These are phyloP conservation scores for Amesomyces nigricolor DNA, from an alignment of 2,329 filamentous ascomycete species.

Conservation along the genomic window DNA sequence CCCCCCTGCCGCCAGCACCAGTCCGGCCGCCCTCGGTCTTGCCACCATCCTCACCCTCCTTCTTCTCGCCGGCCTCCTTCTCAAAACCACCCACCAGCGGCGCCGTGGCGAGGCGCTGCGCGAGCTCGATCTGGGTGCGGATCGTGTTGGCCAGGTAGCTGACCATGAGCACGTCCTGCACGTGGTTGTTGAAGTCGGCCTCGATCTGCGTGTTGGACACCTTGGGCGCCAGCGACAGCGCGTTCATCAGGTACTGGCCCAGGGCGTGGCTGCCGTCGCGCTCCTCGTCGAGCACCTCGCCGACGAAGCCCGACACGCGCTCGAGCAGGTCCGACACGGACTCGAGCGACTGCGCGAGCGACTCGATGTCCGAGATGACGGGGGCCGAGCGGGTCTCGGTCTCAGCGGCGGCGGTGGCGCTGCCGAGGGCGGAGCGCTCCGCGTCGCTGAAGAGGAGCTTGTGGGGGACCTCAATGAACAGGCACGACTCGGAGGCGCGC, in stretches of 20 bases:
- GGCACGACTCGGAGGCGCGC: constrained; percentile 88
- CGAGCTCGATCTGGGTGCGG: constrained; percentile 96
- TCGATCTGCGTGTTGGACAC: constrained; percentile 87
- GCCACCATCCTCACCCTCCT: constrained; percentile 44
- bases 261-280: constrained; percentile 82
- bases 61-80: constrained; percentile 40
- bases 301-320: constrained; percentile 85
- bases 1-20: constrained; percentile 35
- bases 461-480: constrained; percentile 96
- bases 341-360: constrained; percentile 77
- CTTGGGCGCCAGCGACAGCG: constrained; percentile 88
- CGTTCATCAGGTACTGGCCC: constrained; percentile 92
- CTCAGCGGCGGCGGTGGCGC: constrained; percentile 77
- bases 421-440: constrained; percentile 63
- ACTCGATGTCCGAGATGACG: constrained; percentile 83
- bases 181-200: constrained; percentile 98
- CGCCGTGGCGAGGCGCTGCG: constrained; percentile 85
- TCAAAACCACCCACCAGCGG: constrained; percentile 47
- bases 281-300: constrained; percentile 90
- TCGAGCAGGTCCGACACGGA: constrained; percentile 86
- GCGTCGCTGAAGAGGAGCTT: constrained; percentile 75
- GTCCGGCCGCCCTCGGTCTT: constrained; percentile 30
- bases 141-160: constrained; percentile 98
- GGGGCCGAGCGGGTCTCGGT: constrained; percentile 66
- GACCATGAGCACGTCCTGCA: constrained; percentile 97